Evolutionary conservation across 2,329 filamentous ascomycete species (phyloP).

Genomic region (Trichoderma guizhouense): DNA sequence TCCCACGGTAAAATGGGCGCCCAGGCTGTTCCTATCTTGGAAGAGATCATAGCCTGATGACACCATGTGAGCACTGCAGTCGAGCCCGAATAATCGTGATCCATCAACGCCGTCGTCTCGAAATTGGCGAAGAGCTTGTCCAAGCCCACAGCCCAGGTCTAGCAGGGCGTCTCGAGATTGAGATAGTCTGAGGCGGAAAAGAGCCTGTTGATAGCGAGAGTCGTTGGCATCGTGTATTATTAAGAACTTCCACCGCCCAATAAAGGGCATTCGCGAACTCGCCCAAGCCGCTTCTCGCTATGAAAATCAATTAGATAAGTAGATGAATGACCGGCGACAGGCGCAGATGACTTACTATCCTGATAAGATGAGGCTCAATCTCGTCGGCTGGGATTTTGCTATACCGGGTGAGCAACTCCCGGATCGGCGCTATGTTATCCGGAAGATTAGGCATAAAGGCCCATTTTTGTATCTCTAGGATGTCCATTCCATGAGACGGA

Average conservation of each 20-base stretch:
- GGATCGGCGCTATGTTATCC: slow-evolving; percentile 35
- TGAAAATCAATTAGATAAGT: background rate
- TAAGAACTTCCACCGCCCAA: slow-evolving; percentile 51
- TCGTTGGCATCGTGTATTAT: slow-evolving; percentile 41
- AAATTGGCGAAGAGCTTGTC: slow-evolving; percentile 49
- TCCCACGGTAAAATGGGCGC: slow-evolving; percentile 48
- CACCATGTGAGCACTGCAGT: slow-evolving; percentile 49
- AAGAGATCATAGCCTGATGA: slow-evolving; percentile 63
- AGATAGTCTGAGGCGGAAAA: slow-evolving; percentile 40
- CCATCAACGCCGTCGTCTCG: slow-evolving; percentile 48
- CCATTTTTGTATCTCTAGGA: slow-evolving; percentile 36
- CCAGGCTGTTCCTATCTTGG: slow-evolving; percentile 49
- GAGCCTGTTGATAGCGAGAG: slow-evolving; percentile 41
- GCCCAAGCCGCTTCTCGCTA: slow-evolving; percentile 48
- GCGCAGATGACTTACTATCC: slow-evolving; percentile 30
- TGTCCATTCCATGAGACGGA: slow-evolving; percentile 30
- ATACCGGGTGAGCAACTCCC: slow-evolving; percentile 37
- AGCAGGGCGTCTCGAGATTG: slow-evolving; percentile 41
- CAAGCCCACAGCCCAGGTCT: slow-evolving; percentile 51
- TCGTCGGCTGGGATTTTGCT: slow-evolving; percentile 36
- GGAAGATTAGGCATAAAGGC: slow-evolving; percentile 37
- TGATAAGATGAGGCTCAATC: slow-evolving; percentile 36
- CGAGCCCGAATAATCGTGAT: slow-evolving; percentile 47
- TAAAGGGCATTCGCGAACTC: slow-evolving; percentile 42
- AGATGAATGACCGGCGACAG: background rate